Percentiles rank a stretch among this genome's conserved stretches.
phyloP scores from a whole-genome alignment of 441 rosid genomes.

The Manihot esculenta region DNA sequence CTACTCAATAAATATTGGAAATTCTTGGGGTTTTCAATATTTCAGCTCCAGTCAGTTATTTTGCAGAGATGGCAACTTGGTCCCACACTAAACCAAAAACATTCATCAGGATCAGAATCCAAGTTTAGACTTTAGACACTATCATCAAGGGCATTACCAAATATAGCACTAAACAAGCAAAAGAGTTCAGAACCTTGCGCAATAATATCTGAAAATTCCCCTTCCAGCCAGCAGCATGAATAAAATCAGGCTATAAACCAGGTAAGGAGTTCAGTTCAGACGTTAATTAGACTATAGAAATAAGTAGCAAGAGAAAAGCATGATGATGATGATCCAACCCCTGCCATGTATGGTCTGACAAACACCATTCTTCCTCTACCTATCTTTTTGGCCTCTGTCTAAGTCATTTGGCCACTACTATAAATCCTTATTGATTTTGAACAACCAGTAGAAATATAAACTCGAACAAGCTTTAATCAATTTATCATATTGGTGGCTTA shows the following conservation, averaged over 20 bases:
- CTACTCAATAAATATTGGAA: not conserved
- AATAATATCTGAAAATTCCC: not conserved
- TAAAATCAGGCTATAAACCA: not conserved
- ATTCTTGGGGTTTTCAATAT: not conserved
- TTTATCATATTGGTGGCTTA: not conserved
- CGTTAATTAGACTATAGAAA: not conserved
- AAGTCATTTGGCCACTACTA: not conserved
- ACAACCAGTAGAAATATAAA: not conserved
- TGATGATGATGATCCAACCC: not conserved
- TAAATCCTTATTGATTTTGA: not conserved
- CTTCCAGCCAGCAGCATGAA: not conserved
- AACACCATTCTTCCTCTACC: too few species aligned
- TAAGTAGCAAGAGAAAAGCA: not conserved
- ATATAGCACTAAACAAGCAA: constrained; percentile 1
- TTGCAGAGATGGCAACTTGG: not conserved
- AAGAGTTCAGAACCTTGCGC: not conserved
- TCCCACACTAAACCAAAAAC: not conserved
- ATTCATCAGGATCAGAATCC: not conserved
- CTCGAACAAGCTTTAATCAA: not conserved
- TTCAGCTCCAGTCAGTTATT: not conserved
- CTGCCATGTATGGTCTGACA: not conserved
- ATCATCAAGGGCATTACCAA: not conserved
- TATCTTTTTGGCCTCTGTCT: too few species aligned
- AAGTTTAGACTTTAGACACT: not conserved
- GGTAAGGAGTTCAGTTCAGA: not conserved